Evolutionary conservation across 306 rosid species (phyloP).

Genomic region (Carpinus fangiana): DNA sequence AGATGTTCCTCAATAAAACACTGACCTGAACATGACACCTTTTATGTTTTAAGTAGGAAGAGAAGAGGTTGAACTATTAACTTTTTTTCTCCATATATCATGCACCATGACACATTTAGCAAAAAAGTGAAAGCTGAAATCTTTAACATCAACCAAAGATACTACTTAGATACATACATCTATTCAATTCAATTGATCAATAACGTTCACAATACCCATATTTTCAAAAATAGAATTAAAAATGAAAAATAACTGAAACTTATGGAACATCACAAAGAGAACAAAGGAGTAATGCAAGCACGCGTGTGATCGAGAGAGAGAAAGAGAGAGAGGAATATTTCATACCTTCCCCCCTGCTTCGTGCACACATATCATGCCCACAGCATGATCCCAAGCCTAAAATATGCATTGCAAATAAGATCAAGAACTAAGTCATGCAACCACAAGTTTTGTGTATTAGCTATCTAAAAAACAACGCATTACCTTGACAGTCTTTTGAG

Average conservation of each 20-base stretch:
- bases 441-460: not conserved
- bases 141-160: not conserved
- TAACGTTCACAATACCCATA: not conserved
- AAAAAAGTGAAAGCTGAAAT: not conserved
- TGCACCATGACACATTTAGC: not conserved
- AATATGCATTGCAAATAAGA: not conserved
- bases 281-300: not conserved
- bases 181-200: not conserved
- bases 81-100: not conserved
- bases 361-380: constrained; percentile 56
- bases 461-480: not conserved
- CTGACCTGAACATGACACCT: not conserved
- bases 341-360: constrained; percentile 49
- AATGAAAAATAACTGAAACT: not conserved
- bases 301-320: not conserved
- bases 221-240: not conserved
- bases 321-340: not conserved
- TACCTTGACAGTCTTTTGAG: constrained; percentile 45
- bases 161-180: not conserved
- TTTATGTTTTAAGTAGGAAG: not conserved
- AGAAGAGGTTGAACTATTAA: not conserved
- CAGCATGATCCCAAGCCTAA: constrained; percentile 65
- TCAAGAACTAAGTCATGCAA: constrained; percentile 6
- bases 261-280: not conserved
- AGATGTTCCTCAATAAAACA: not conserved